phyloP scores from a whole-genome alignment of 2,329 filamentous ascomycete genomes.

The Ophiostoma novo-ulmi region DNA sequence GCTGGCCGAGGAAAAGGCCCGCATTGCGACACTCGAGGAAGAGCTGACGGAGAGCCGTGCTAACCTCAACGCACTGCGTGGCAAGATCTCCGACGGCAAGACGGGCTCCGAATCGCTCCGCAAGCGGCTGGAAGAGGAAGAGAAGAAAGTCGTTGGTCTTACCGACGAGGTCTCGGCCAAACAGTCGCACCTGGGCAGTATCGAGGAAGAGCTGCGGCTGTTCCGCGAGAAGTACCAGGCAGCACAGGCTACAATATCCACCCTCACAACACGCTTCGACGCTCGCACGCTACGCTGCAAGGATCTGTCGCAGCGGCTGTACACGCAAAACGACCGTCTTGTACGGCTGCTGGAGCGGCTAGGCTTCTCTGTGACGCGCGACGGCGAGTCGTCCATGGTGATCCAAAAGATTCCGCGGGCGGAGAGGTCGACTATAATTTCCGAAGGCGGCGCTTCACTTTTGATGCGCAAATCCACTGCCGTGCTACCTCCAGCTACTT shows the following conservation, averaged over 20 bases:
- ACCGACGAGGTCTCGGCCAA: slow-evolving; percentile 58
- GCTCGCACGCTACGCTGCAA: slow-evolving; percentile 68
- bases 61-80: slow-evolving; percentile 63
- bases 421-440: slow-evolving; percentile 54
- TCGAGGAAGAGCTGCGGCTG: slow-evolving; percentile 69
- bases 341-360: slow-evolving; percentile 77
- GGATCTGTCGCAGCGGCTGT: slow-evolving; percentile 78
- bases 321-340: slow-evolving; percentile 78
- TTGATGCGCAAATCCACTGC: background rate
- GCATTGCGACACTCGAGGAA: slow-evolving; percentile 48
- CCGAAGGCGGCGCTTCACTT: slow-evolving; percentile 34
- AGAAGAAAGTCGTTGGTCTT: slow-evolving; percentile 62
- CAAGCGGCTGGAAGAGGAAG: slow-evolving; percentile 69
- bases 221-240: slow-evolving; percentile 60
- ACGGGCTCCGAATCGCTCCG: slow-evolving; percentile 75
- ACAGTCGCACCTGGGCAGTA: slow-evolving; percentile 68
- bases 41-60: slow-evolving; percentile 60
- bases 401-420: slow-evolving; percentile 66
- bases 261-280: slow-evolving; percentile 56
- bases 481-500: background rate
- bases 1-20: slow-evolving; percentile 50
- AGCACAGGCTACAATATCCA: slow-evolving; percentile 48
- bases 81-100: slow-evolving; percentile 74
- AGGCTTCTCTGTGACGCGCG: slow-evolving; percentile 73
- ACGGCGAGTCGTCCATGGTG: slow-evolving; percentile 63